Evolutionary conservation across 2,329 filamentous ascomycete species (phyloP), one percentile per base, ranked within the genome.

Genomic region (Colletotrichum eleusines): DNA sequence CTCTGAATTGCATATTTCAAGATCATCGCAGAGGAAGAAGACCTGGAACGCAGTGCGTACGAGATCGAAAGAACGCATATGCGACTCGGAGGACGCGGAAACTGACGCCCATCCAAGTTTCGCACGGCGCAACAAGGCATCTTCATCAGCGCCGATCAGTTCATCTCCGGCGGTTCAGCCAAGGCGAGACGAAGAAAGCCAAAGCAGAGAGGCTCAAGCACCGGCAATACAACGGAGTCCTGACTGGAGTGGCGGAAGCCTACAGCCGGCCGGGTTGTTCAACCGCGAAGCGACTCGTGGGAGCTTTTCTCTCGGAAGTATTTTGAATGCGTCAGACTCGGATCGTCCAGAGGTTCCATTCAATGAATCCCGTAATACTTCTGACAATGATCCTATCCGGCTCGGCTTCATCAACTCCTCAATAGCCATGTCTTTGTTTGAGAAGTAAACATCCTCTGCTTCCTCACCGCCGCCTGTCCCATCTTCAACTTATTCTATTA

Each of bases 1-100:
- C 78, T 2, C 69, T 82, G 6, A 76, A 78, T 7, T 83, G 81
- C 66, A 74, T 81, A 7, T 82, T 80, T 66, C 77, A 79, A 65
- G 75, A 80, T 59, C 81, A 83, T 73, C 79, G 78, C 8, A 79
- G 81, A 28, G 81, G 81, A 12, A 77, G 81, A 16, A 83, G 82
- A 66, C 78, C 77, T 1, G 80, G 79, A 0, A 78, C 80, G 40
- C 79, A 75, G 80, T 81, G 71, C 63, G 72, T 60, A 35, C 14
- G 20, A 23, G 2, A 5, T 23, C 3, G 8, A 46, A 28, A 5
- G 11, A 7, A n/a, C 7, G 7, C 42, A 16, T 4, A 5, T 18
- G 23, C 23, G 20, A 8, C 8, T 14, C 6, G 20, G 8, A 23
- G 20, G 16, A 20, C 14, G 28, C 18, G 5, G 20, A 26, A 5